Evolutionary conservation across 345 rosid species (phyloP), one percentile per base, ranked within the genome.

Genomic region (Sonneratia alba): DNA sequence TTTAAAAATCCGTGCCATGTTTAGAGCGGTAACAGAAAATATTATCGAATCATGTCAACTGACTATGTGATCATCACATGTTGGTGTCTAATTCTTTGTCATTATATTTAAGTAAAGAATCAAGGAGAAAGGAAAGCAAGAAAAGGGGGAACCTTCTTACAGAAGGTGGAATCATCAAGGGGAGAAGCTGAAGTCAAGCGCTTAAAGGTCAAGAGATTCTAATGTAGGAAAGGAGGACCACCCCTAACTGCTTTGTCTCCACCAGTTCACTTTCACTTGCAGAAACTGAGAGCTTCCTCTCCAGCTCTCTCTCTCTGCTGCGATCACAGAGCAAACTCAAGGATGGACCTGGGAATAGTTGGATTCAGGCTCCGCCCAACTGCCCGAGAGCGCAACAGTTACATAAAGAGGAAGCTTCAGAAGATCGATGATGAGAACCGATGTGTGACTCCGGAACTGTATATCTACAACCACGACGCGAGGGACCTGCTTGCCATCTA

Each of bases 281-380:
- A 66, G 40, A 32, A 36, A 12, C 13, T 24, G 34, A 32, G n/a
- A 9, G 6, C 34, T 57, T n/a, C 22, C 5, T 24, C 22, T n/a
- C 10, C 10, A 37, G 1, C 13, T 22, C 24, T 45, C 22, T 24
- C 7, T 22, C 24, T 6, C 32, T 22, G 22, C 22, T 11, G 21
- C 18, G 22, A 36, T 7, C 14, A 22, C 19, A 49, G 38, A 45
- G 14, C 22, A n/a, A 45, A 45, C 27, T 42, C 18, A 14, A 66
- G 14, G 32, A 45, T 37, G 14, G 48, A 19, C 49, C 27, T 3
- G 27, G 49, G 38, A 19, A 45, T 67, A 37, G 51, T 67, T 45
- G 74, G 74, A 34, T 62, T 71, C 57, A 62, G 74, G 63, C 62
- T 71, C 68, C 32, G 7, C 37, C 61, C 74, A 40, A 62, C 68